Percentiles rank a stretch among this genome's conserved stretches.
Conservation (phyloP, 1,284 basidiomycete genomes). For the Naganishia sp. region DNA sequence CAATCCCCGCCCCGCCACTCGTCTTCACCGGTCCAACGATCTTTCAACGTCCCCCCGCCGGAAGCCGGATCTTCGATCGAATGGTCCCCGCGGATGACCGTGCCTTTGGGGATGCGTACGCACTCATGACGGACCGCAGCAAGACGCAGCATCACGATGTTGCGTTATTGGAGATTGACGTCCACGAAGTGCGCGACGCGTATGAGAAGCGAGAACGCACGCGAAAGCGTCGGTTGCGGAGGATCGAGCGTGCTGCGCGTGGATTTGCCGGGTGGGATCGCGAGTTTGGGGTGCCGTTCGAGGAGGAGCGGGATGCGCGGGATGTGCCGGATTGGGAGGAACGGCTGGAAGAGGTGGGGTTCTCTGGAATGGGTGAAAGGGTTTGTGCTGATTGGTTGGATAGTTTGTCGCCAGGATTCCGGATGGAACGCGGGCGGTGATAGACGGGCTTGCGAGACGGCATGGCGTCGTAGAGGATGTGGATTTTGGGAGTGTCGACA, state of each 20-base stretch:
- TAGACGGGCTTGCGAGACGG: background rate
- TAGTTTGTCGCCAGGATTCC: conserved; percentile 9
- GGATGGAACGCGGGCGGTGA: background rate
- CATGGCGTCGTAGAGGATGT: background rate
- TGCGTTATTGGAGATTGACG: background rate
- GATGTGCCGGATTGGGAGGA: conserved; percentile 25
- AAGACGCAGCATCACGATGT: too few species aligned
- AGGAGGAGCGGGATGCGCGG: background rate
- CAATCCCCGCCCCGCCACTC: conserved; percentile 23
- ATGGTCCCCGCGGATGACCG: conserved; percentile 17
- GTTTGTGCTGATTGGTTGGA: background rate
- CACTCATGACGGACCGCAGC: background rate
- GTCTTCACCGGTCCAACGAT: conserved; percentile 17
- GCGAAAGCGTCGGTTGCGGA: background rate
- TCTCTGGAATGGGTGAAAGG: too few species aligned
- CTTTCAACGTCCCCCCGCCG: conserved; percentile 8
- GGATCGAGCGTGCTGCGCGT: background rate
- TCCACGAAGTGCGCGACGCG: background rate
- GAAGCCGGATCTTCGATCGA: conserved; percentile 8
- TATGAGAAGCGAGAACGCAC: conserved; percentile 3
- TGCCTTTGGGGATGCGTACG: conserved; percentile 8
- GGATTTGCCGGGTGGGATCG: conserved; percentile 15
- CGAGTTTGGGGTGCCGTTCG: conserved; percentile 17
- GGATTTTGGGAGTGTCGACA: background rate
- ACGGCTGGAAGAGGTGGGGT: conserved; percentile 22